Conservation (phyloP, 164 flowering plant species). For the Piper betle region DNA sequence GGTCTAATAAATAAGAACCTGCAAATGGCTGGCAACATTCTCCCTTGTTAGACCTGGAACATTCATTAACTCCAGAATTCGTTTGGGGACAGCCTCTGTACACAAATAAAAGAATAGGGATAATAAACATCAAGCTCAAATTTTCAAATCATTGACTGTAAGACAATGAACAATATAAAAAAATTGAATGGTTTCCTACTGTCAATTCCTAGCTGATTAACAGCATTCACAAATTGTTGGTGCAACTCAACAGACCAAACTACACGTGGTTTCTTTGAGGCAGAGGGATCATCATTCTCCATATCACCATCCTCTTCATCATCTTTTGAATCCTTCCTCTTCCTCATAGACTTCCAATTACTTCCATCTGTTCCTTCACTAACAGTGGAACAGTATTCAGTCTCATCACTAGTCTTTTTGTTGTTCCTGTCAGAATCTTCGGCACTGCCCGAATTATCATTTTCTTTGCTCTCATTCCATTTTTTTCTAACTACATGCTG, state of each 20-base stretch:
- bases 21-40: conserved; percentile 92
- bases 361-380: conserved; percentile 51
- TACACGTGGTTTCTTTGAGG: conserved; percentile 80
- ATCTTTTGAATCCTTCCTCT: conserved; percentile 44
- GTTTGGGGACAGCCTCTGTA: conserved; percentile 94
- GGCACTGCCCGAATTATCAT: conserved; percentile 41
- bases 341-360: conserved; percentile 30
- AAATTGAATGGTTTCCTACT: conserved; percentile 33
- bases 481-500: conserved; percentile 67
- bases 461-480: conserved; percentile 43
- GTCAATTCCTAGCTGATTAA: conserved; percentile 86
- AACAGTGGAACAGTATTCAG: conserved; percentile 49
- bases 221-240: conserved; percentile 82
- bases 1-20: conserved; percentile 32
- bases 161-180: background rate
- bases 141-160: too few relatives aligned
- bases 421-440: conserved; percentile 47
- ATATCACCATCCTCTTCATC: conserved; percentile 55
- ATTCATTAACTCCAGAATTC: conserved; percentile 88
- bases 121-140: background rate
- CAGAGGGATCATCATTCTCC: conserved; percentile 51
- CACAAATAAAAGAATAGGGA: background rate
- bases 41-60: conserved; percentile 83
- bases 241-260: conserved; percentile 93
- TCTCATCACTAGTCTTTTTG: conserved; percentile 33